These are phyloP conservation scores for Fusarium musae DNA, from an alignment of 2,329 filamentous ascomycete species.

Conservation along the genomic window DNA sequence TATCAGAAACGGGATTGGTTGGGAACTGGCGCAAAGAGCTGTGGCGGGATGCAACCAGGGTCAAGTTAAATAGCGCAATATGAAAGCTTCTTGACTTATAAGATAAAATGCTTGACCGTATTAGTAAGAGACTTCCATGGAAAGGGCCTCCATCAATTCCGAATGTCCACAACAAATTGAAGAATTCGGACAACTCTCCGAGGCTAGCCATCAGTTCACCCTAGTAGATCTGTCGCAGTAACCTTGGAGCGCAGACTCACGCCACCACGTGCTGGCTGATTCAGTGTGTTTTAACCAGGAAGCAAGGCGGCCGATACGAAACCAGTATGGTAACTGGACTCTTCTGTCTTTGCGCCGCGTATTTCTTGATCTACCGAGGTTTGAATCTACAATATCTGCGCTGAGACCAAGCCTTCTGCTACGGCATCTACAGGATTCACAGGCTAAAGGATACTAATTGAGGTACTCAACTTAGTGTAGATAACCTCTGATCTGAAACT, in stretches of 20 bases:
- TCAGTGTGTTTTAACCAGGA: rapidly evolving
- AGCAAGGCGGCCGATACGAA: rapidly evolving
- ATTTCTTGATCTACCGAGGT: neutral
- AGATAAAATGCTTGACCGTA: no score
- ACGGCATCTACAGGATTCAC: neutral
- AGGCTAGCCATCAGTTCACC: no score
- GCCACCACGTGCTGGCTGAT: neutral
- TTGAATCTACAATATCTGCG: neutral
- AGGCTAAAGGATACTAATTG: neutral
- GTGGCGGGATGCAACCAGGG: no score
- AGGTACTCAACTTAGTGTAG: rapidly evolving
- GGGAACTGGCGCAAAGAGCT: no score
- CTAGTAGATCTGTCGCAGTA: no score
- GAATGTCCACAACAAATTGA: no score
- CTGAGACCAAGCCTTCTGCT: neutral
- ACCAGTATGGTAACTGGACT: neutral
- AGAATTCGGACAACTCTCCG: no score
- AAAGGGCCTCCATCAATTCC: no score
- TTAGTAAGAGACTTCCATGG: no score
- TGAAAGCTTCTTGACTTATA: no score
- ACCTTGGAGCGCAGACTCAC: no score
- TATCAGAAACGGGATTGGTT: neutral
- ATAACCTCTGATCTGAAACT: neutral
- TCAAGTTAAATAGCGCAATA: no score
- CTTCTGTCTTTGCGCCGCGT: rapidly evolving